phyloP scores from a whole-genome alignment of 257 asterid genomes.

The Mitragyna speciosa region DNA sequence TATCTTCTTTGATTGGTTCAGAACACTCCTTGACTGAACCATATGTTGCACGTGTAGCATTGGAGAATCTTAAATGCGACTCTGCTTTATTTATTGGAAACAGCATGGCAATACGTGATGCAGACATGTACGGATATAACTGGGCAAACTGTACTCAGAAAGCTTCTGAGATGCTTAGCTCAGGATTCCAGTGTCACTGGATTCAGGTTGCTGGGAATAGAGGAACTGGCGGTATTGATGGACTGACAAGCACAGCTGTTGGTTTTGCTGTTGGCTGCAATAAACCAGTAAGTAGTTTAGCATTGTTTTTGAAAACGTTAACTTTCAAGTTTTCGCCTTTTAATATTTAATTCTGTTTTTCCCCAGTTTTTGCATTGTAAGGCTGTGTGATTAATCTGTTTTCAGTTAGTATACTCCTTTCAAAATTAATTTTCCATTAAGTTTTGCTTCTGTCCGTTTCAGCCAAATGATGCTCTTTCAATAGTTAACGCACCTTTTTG shows the following conservation, averaged over 20 bases:
- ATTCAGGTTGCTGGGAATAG: constrained; percentile 81
- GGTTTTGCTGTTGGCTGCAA: constrained; percentile 95
- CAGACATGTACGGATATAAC: constrained; percentile 81
- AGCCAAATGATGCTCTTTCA: too few species aligned
- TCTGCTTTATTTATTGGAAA: constrained; percentile 90
- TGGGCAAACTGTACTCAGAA: constrained; percentile 50
- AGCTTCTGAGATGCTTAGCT: constrained; percentile 40
- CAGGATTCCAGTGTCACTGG: constrained; percentile 71
- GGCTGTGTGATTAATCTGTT: neutral
- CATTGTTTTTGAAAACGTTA: neutral
- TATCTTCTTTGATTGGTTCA: constrained; percentile 60
- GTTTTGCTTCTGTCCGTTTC: too few species aligned
- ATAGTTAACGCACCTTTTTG: too few species aligned
- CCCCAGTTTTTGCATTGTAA: neutral
- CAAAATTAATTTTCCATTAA: too few species aligned
- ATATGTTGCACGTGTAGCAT: constrained; percentile 60
- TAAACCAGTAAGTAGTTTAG: constrained; percentile 62
- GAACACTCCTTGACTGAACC: constrained; percentile 90
- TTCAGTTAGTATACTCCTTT: neutral
- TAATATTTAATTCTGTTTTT: too few species aligned
- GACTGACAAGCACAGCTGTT: constrained; percentile 86
- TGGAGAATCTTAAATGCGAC: constrained; percentile 59
- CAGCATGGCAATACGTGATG: constrained; percentile 99
- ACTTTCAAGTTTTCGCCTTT: neutral
- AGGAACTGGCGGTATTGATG: constrained; percentile 99